A percentile compares a stretch with the other conserved stretches of the same genome.
These are phyloP conservation scores for Alternaria solani DNA, from an alignment of 2,329 filamentous ascomycete species.

Conservation along the genomic window DNA sequence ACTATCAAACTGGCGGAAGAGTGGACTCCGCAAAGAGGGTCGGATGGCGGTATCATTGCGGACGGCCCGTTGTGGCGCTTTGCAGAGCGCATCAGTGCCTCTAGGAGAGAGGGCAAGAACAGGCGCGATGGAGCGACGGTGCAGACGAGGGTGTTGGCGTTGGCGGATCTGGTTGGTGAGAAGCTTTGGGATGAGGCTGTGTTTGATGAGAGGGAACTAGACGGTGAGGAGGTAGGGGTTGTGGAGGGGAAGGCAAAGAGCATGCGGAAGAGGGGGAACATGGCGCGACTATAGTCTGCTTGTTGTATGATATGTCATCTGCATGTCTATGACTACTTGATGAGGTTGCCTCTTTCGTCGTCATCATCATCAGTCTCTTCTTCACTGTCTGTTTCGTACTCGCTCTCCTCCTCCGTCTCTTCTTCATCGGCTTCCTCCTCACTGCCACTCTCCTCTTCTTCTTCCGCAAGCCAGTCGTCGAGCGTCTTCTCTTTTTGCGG, in stretches of 20 bases:
- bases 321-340: conserved; percentile 30
- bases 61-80: conserved; percentile 89
- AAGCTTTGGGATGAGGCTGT: conserved; percentile 67
- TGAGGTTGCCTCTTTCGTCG: conserved; percentile 40
- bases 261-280: conserved; percentile 45
- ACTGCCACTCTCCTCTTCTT: conserved; percentile 63
- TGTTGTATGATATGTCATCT: neutral
- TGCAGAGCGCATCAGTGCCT: conserved; percentile 83
- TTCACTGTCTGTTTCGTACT: conserved; percentile 68
- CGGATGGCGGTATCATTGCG: conserved; percentile 67
- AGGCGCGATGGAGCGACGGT: conserved; percentile 92
- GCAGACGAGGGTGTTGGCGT: conserved; percentile 76
- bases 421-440: conserved; percentile 58
- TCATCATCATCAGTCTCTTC: conserved; percentile 14
- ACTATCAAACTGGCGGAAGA: conserved; percentile 74
- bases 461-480: conserved; percentile 85
- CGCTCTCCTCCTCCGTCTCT: conserved; percentile 62
- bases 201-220: conserved; percentile 13
- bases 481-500: conserved; percentile 74
- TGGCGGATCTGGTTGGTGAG: conserved; percentile 77
- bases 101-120: conserved; percentile 92
- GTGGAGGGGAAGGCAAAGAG: conserved; percentile 34
- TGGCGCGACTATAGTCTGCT: conserved; percentile 41
- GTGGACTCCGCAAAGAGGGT: conserved; percentile 73
- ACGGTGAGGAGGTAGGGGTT: conserved; percentile 16